Base-by-base conservation (phyloP, 2,329 filamentous ascomycete species). In the Cordyceps cateniannulata region DNA sequence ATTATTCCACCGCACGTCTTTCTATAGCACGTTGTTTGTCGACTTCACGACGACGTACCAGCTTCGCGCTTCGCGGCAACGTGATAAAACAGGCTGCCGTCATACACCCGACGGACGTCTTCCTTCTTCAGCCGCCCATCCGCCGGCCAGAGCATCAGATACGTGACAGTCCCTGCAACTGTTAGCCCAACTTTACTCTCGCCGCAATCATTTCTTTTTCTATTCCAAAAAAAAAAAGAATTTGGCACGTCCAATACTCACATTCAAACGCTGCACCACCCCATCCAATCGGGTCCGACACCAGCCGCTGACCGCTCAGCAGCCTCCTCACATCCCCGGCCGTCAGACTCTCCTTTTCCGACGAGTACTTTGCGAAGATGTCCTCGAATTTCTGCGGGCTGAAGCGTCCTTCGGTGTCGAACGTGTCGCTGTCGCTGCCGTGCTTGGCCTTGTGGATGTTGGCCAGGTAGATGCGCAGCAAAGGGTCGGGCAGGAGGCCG, bases 81-180 rank as follows among this genome's bases (percentile, higher is more conserved):
- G 16, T 61, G 55, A 14, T 59, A 62, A 42, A 66, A 66, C 1
- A 66, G 38, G 55, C 65, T 66, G 3, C 65, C 68, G 40, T 69
- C 68, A 6, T 66, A 69, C 5, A 69, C 29, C 3, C 62, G 62
- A 0, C 67, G 65, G 8, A 69, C 62, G 9, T 86, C 83, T 50
- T 86, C 82, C 70, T 86, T 86, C 66, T 70, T 75, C 71, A 85
- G 77, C 55, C 73, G 72, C 0, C 83, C 83, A 66, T 86, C 81
- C 45, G 77, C 75, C 0, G 83, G 81, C 78, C 67, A 68, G 1
- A 84, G 70, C 49, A 86, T 71, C 18, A 84, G 65, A 61, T 80
- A 83, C 0, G 79, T 79, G 0, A 63, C 60, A 18, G 65, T 10
- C 65, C 68, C 68, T 68, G 20, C 2, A 2, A 3, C 4, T 8